phyloP scores from a whole-genome alignment of 2,329 filamentous ascomycete genomes.

The Cladobotryum mycophilum region DNA sequence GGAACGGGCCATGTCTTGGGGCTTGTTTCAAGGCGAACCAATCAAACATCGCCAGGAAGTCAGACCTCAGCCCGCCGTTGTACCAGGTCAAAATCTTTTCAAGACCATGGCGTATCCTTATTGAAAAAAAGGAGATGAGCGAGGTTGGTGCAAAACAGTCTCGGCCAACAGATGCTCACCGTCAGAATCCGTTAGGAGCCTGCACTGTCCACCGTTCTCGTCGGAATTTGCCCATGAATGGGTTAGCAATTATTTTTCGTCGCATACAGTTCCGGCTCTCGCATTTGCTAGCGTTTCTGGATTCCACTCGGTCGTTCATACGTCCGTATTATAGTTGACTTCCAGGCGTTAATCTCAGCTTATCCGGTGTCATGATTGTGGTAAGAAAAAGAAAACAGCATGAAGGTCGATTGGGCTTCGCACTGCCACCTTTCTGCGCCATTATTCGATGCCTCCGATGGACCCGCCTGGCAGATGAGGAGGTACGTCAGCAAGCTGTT shows the following conservation, averaged over 20 bases:
- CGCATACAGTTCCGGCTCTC: too few species aligned
- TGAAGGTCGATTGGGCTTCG: too few species aligned
- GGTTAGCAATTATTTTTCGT: not conserved
- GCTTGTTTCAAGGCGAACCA: conserved; percentile 15
- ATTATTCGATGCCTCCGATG: not conserved
- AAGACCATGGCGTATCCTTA: conserved; percentile 1
- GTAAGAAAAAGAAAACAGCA: too few species aligned
- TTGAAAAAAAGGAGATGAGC: not conserved
- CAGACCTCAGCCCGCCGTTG: conserved; percentile 3
- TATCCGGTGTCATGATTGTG: too few species aligned
- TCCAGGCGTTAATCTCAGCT: too few species aligned
- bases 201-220: not conserved
- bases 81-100: not conserved
- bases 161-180: conserved; percentile 5
- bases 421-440: not conserved
- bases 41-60: conserved; percentile 12
- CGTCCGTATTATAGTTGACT: too few species aligned
- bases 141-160: not conserved
- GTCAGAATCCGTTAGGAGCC: not conserved
- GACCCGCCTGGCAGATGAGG: not conserved
- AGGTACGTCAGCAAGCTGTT: too few species aligned
- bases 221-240: too few species aligned
- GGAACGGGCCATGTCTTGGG: conserved; percentile 29
- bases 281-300: too few species aligned
- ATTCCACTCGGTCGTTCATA: too few species aligned